Conservation (phyloP, 306 rosid species). For the Rosa persica region DNA sequence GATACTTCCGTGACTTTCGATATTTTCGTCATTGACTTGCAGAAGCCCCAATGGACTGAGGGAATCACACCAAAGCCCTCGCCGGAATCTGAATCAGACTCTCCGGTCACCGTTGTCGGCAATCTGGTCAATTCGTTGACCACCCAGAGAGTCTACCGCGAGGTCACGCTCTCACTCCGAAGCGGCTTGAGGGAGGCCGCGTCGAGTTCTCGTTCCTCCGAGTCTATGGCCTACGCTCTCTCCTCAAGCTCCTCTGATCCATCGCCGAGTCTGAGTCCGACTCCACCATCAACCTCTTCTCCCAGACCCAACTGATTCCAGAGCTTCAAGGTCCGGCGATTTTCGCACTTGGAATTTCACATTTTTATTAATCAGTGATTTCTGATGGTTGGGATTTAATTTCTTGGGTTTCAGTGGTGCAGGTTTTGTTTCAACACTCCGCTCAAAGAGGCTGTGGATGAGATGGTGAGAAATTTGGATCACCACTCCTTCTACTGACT, state of each 20-base stretch:
- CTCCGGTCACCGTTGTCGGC: conserved; percentile 29
- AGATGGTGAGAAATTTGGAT: conserved; percentile 48
- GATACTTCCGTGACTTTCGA: too few species aligned
- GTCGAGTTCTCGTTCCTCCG: conserved; percentile 93
- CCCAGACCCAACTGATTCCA: conserved; percentile 62
- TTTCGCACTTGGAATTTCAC: background rate
- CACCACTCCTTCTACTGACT: conserved; percentile 46
- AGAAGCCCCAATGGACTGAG: conserved; percentile 72
- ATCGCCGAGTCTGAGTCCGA: conserved; percentile 75
- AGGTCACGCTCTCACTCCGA: conserved; percentile 78
- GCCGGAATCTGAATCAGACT: conserved; percentile 32
- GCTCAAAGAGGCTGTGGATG: conserved; percentile 61
- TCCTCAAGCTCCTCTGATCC: conserved; percentile 80
- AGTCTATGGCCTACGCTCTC: conserved; percentile 68
- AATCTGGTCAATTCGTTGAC: conserved; percentile 65
- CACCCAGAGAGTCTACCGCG: conserved; percentile 66
- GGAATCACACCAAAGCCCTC: conserved; percentile 36
- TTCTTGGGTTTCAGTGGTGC: conserved; percentile 60
- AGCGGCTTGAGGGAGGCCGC: conserved; percentile 69
- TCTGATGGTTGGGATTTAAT: background rate
- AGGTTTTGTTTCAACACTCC: conserved; percentile 79
- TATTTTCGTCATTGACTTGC: too few species aligned
- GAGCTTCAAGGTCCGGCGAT: conserved; percentile 60
- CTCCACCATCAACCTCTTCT: conserved; percentile 60
- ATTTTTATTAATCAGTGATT: background rate